Evolutionary conservation across 2,329 filamentous ascomycete genomes (phyloP).

Genomic region (Ustilaginoidea virens): DNA sequence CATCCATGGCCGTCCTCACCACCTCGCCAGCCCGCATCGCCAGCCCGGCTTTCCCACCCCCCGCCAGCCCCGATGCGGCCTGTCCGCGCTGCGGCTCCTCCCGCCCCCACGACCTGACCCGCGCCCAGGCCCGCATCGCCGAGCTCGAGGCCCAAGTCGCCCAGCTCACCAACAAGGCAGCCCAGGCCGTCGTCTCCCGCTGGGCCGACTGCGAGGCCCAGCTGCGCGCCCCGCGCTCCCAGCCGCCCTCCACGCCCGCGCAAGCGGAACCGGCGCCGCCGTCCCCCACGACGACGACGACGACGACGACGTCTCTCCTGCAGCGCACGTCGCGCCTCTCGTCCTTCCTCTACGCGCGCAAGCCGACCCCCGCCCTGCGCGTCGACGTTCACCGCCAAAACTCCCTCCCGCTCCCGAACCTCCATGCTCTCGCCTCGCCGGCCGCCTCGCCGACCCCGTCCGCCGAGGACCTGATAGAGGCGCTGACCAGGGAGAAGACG

Average conservation of each 20-base stretch:
- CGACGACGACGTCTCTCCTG: constrained; percentile 29
- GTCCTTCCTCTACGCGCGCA: constrained; percentile 29
- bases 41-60: no score
- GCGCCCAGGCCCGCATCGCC: constrained; percentile 43
- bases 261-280: not conserved
- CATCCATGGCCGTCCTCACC: no score
- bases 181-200: constrained; percentile 44
- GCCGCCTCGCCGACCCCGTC: constrained; percentile 12
- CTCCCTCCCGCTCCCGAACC: not conserved
- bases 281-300: constrained; percentile 8
- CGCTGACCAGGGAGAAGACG: constrained; percentile 49
- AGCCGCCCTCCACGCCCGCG: constrained; percentile 10
- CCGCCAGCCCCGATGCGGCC: no score
- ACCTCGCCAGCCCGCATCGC: no score
- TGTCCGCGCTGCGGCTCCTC: no score
- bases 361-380: constrained; percentile 17
- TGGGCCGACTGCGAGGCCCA: constrained; percentile 75
- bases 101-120: constrained; percentile 28
- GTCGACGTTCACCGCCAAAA: constrained; percentile 5
- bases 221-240: constrained; percentile 41
- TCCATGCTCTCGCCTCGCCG: not conserved
- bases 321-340: constrained; percentile 29
- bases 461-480: constrained; percentile 40
- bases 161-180: constrained; percentile 54
- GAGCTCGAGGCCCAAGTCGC: constrained; percentile 59